Conservation (phyloP, 306 rosid species). For the Biancaea sappan region DNA sequence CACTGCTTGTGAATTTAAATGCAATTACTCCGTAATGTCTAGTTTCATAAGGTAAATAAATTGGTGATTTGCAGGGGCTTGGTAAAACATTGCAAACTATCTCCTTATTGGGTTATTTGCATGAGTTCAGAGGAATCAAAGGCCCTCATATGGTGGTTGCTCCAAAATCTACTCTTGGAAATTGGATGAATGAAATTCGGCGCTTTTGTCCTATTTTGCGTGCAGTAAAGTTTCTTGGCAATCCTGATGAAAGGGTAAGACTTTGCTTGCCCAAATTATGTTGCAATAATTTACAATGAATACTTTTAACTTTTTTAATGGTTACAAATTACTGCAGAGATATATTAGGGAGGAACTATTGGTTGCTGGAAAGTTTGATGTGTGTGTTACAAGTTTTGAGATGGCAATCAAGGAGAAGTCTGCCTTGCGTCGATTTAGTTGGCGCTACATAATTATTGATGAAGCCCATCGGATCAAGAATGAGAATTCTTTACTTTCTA, state of each 20-base stretch:
- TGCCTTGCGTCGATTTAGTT: constrained; percentile 82
- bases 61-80: constrained; percentile 70
- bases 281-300: background rate
- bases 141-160: constrained; percentile 99
- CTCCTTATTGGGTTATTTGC: constrained; percentile 89
- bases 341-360: constrained; percentile 82
- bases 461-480: constrained; percentile 99
- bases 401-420: constrained; percentile 97
- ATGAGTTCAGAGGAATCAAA: constrained; percentile 88
- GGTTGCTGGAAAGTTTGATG: constrained; percentile 97
- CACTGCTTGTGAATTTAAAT: background rate
- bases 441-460: constrained; percentile 96
- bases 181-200: constrained; percentile 98
- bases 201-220: constrained; percentile 91
- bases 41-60: constrained; percentile 9
- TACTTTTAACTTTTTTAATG: constrained; percentile 9
- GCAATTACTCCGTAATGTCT: constrained; percentile 1
- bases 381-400: constrained; percentile 96
- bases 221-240: constrained; percentile 92
- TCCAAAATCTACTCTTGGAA: constrained; percentile 97
- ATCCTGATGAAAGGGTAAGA: constrained; percentile 93
- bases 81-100: constrained; percentile 98
- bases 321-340: constrained; percentile 52
- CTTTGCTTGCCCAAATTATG: constrained; percentile 22
- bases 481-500: constrained; percentile 93